Evolutionary conservation across 2,329 filamentous ascomycete genomes (phyloP), one percentile per base, ranked within the genome.

Genomic region (Helotiales sp.): DNA sequence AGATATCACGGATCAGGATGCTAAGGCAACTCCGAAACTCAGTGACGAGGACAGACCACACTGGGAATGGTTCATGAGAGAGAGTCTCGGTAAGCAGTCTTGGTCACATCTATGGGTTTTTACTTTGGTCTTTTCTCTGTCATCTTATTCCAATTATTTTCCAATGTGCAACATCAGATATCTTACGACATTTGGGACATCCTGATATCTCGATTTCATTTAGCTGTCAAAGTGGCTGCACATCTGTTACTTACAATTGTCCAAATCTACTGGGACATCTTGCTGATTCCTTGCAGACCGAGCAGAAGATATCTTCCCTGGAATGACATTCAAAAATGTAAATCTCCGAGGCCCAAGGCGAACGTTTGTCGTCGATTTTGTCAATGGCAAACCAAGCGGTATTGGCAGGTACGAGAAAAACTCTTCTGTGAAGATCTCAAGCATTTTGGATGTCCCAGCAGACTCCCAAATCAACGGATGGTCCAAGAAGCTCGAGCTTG

Each of bases 291-390:
- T 33, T 60, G 25, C 61, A 86, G 84, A 76, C 34, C 78, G 83
- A 55, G 83, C 88, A 30, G 90, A 91, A 59, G 79, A 87, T 40
- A 76, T 96, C 17, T 83, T 88, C 31, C 81, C 85, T 2, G 89
- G 89, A 4, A 84, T 92, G 75, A 76, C 81, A 0, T 84, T 96
- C 61, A 89, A 91, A 27, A 81, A 86, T 19, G 68, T 86, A 9
- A 77, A 80, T 40, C 77, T 80, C 34, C 80, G 77, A 58, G 81
- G 81, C 3, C 76, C 79, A 30, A 84, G 81, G 64, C 79, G 86
- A 54, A 81, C 80, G 15, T 92, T 92, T 69, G 78, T 79, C 38
- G 75, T 87, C 49, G 74, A 78, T 27, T 75, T 80, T 4, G 85
- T 96, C 52, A 74, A 66, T 69, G 67, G 57, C 71, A 73, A 61